phyloP scores from a whole-genome alignment of 2,329 filamentous ascomycete genomes.

The Colletotrichum caudatum region DNA sequence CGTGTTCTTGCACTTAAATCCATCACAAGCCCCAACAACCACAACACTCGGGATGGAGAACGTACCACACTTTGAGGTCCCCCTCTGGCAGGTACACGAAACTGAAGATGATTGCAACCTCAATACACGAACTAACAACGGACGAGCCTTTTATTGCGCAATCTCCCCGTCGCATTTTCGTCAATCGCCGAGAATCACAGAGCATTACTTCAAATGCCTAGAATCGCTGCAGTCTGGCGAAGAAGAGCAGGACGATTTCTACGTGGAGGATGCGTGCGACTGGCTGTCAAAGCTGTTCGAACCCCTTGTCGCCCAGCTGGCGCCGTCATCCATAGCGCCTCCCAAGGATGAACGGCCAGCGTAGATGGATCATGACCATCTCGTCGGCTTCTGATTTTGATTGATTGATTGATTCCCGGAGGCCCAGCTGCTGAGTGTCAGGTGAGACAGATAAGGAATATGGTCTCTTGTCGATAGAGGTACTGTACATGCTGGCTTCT shows the following conservation, averaged over 20 bases:
- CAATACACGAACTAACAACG: slow-evolving; percentile 41
- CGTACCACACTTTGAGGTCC: slow-evolving; percentile 19
- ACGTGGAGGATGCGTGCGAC: slow-evolving; percentile 34
- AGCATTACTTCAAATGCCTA: slow-evolving; percentile 42
- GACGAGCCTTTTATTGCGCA: slow-evolving; percentile 34
- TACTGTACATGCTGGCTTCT: no score
- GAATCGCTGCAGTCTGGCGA: slow-evolving; percentile 29
- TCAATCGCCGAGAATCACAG: slow-evolving; percentile 28
- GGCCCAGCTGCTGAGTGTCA: no score
- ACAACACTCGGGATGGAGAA: slow-evolving; percentile 18
- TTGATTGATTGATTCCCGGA: no score
- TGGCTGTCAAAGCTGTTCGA: slow-evolving; percentile 40
- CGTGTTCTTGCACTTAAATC: no score
- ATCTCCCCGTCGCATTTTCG: slow-evolving; percentile 28
- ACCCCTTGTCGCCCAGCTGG: slow-evolving; percentile 43
- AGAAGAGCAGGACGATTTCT: slow-evolving; percentile 37
- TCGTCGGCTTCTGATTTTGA: no score
- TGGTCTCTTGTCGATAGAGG: no score
- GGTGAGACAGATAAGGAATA: no score
- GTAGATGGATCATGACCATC: no score
- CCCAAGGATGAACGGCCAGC: no score
- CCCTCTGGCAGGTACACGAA: slow-evolving; percentile 39
- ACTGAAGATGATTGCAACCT: slow-evolving; percentile 42
- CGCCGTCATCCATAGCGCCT: slow-evolving; percentile 29
- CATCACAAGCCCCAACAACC: no score